These are phyloP conservation scores for Kluyveromyces sp. DNA, from an alignment of 1,139 yeast species.

Conservation along the genomic window DNA sequence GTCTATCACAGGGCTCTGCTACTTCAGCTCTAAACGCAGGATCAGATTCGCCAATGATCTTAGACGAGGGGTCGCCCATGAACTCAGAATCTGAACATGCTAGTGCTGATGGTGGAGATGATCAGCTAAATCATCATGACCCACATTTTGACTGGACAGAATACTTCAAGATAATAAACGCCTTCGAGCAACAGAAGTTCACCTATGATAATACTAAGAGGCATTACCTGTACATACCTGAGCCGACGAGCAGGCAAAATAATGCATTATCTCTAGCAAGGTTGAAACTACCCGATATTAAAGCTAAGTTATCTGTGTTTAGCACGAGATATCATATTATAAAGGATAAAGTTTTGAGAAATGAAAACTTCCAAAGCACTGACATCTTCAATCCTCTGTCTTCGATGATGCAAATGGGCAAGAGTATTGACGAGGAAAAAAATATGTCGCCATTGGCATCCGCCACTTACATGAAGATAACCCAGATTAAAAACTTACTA, in stretches of 20 bases:
- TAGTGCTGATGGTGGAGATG: slow-evolving; percentile 1
- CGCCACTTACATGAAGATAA: slow-evolving; percentile 45
- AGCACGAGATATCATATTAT: slow-evolving; percentile 51
- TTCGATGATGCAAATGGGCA: slow-evolving; percentile 24
- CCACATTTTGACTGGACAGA: slow-evolving; percentile 55
- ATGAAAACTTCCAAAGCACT: slow-evolving; percentile 49
- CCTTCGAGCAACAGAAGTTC: slow-evolving; percentile 60
- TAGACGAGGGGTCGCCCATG: slow-evolving; percentile 4
- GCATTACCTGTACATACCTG: slow-evolving; percentile 43
- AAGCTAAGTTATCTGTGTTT: slow-evolving; percentile 35
- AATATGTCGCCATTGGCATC: slow-evolving; percentile 12
- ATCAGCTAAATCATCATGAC: background rate
- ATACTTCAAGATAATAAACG: slow-evolving; percentile 59
- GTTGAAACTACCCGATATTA: slow-evolving; percentile 28
- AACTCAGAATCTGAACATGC: slow-evolving; percentile 5
- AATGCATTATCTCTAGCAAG: slow-evolving; percentile 8
- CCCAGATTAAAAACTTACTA: slow-evolving; percentile 71
- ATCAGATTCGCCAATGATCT: slow-evolving; percentile 1
- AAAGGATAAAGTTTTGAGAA: slow-evolving; percentile 65
- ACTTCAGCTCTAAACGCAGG: background rate
- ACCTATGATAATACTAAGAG: slow-evolving; percentile 58
- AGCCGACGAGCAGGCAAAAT: slow-evolving; percentile 11
- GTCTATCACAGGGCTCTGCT: background rate
- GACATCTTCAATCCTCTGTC: slow-evolving; percentile 34
- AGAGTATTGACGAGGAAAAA: slow-evolving; percentile 17